Evolutionary conservation across 2,329 filamentous ascomycete genomes (phyloP).

Genomic region (Hypoxylon sp.): DNA sequence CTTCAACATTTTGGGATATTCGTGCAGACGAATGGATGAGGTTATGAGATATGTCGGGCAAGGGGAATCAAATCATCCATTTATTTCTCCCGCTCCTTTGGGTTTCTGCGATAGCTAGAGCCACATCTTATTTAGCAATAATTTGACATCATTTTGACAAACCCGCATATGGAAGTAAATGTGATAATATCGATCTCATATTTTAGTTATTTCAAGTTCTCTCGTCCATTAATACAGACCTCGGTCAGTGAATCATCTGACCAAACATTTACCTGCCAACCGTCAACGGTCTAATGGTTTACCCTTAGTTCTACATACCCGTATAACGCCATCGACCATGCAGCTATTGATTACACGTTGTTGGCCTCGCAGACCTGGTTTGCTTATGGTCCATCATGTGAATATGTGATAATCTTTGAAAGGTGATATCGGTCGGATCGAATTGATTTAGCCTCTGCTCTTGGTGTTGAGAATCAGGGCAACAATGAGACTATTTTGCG

Average conservation of each 20-base stretch:
- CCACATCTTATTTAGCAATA: constrained; percentile 30
- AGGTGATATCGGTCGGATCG: constrained; percentile 1
- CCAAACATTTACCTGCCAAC: constrained; percentile 24
- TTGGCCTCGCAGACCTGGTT: constrained; percentile 26
- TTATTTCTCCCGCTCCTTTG: constrained; percentile 33
- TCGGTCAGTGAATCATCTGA: constrained; percentile 21
- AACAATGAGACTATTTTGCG: constrained; percentile 79
- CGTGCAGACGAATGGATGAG: constrained; percentile 31
- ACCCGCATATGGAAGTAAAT: not conserved
- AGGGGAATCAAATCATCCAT: constrained; percentile 11
- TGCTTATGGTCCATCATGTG: constrained; percentile 22
- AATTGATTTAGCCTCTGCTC: constrained; percentile 64
- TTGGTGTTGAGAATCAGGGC: constrained; percentile 93
- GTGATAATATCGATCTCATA: constrained; percentile 3
- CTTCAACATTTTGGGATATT: constrained; percentile 18
- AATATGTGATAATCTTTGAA: constrained; percentile 7
- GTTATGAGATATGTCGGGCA: constrained; percentile 30
- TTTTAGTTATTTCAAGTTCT: constrained; percentile 15
- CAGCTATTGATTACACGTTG: constrained; percentile 45
- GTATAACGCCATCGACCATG: constrained; percentile 46
- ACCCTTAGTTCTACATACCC: constrained; percentile 44
- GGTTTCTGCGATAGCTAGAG: constrained; percentile 21
- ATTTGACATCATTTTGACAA: constrained; percentile 27
- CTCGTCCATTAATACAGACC: constrained; percentile 10
- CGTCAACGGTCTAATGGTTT: constrained; percentile 35